phyloP scores from a whole-genome alignment of 2,329 filamentous ascomycete species.

The Colletotrichum cereale region DNA sequence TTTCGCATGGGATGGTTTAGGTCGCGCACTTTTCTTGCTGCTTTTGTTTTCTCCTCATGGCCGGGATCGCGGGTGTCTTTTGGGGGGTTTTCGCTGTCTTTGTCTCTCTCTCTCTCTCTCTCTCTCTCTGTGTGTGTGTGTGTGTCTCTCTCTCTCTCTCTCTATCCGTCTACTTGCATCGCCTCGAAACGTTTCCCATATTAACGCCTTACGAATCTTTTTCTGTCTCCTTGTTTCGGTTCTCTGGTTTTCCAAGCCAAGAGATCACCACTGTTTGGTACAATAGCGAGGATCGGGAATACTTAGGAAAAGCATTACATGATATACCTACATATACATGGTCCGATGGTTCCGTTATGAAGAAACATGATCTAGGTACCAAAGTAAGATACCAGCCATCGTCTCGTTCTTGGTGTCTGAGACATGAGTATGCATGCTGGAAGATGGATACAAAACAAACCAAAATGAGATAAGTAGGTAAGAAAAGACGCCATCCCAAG shows the following conservation, averaged over 20 bases:
- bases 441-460: neutral
- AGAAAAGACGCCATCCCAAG: neutral
- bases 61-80: neutral
- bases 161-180: slow-evolving; percentile 7
- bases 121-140: too few relatives aligned
- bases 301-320: slow-evolving; percentile 1
- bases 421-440: too few relatives aligned
- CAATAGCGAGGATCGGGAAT: slow-evolving; percentile 27
- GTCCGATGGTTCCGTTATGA: neutral
- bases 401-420: neutral
- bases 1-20: neutral
- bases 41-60: slow-evolving; percentile 10
- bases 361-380: neutral
- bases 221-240: neutral
- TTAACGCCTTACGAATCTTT: slow-evolving; percentile 33
- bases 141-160: neutral
- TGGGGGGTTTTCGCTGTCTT: neutral
- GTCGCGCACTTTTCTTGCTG: neutral
- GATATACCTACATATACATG: neutral
- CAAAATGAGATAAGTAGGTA: neutral
- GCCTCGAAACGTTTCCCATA: slow-evolving; percentile 29
- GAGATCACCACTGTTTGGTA: slow-evolving; percentile 24
- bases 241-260: neutral
- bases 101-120: too few relatives aligned
- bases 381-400: neutral